Base-by-base conservation (phyloP, 148 eudicot genomes). In the Spergularia marina region DNA sequence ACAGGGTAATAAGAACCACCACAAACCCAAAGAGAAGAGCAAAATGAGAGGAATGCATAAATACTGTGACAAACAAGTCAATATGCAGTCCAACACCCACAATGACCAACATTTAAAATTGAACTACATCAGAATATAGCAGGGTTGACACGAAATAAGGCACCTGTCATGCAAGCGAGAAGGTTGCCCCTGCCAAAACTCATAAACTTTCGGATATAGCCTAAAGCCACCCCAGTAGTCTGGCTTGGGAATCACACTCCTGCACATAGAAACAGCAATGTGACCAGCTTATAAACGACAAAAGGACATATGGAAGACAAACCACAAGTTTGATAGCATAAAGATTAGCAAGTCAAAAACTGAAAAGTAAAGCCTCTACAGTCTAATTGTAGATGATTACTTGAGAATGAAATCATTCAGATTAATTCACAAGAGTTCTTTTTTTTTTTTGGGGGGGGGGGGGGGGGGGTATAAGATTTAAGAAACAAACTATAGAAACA, bases 131-230 rank as follows among this genome's bases (percentile, higher is more conserved):
- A 68, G 64, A 60, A 57, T 63, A 60, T 16, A 53, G 64, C 54
- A 53, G 36, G 58, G 47, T 5, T 20, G 20, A 66, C 39, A 74
- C 36, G 2, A 30, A 30, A 47, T 11, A 62, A 36, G 65, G 54
- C 76, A 95, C 99, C 99, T 92, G 79, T 95, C 99, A 84, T 95
- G 99, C 83, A 95, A 82, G 77, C 99, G 97, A 76, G 99, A 95
- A 75, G 89, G 86, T 68, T 95, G 99, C 73, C 99, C 99, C 83
- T 96, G 99, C 99, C 99, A 96, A 83, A 92, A 96, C 83, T 96
- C 99, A 70, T 85, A 92, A 77, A 66, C 59, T 73, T 88, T 81
- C 6, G 99, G 99, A 83, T 83, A 88, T 74, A 96, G 87, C 73
- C 99, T 86, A 84, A 87, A 96, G 71, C 98, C 99, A 76, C 98